A percentile compares a stretch with the other conserved stretches of the same genome.
These are phyloP conservation scores for Pyricularia grisea DNA, from an alignment of 2,329 filamentous ascomycete species.

Conservation along the genomic window DNA sequence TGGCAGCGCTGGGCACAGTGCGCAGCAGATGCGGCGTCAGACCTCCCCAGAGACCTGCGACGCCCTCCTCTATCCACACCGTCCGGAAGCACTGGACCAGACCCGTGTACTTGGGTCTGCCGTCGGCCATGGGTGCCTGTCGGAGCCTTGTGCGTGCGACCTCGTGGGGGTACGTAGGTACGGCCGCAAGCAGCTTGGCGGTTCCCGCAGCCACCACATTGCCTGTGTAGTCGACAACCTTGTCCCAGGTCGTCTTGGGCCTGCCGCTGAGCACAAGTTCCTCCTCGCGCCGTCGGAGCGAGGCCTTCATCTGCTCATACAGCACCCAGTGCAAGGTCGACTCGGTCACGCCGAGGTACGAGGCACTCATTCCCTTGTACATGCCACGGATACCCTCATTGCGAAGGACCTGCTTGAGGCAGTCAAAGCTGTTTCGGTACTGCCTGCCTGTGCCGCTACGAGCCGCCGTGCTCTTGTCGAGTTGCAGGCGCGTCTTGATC, in stretches of 20 bases:
- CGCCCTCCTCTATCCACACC: conserved; percentile 81
- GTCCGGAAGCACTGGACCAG: conserved; percentile 81
- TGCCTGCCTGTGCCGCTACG: conserved; percentile 47
- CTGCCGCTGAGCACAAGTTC: conserved; percentile 47
- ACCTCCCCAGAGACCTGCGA: conserved; percentile 80
- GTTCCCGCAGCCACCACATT: conserved; percentile 70
- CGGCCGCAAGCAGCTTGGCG: conserved; percentile 76
- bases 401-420: conserved; percentile 69
- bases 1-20: conserved; percentile 84
- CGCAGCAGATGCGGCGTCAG: conserved; percentile 85
- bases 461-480: conserved; percentile 75
- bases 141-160: conserved; percentile 76
- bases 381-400: conserved; percentile 74
- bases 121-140: conserved; percentile 67
- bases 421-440: conserved; percentile 85
- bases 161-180: conserved; percentile 89
- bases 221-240: conserved; percentile 67
- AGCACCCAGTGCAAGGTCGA: conserved; percentile 88
- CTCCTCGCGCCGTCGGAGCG: conserved; percentile 56
- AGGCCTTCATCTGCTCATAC: conserved; percentile 84
- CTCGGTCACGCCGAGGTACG: conserved; percentile 84
- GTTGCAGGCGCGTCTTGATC: conserved; percentile 84
- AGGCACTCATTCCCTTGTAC: conserved; percentile 85
- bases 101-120: conserved; percentile 76
- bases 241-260: conserved; percentile 61